Evolutionary conservation across 352 stramenopile genomes (phyloP).

Genomic region (Phytophthora sansomeana): DNA sequence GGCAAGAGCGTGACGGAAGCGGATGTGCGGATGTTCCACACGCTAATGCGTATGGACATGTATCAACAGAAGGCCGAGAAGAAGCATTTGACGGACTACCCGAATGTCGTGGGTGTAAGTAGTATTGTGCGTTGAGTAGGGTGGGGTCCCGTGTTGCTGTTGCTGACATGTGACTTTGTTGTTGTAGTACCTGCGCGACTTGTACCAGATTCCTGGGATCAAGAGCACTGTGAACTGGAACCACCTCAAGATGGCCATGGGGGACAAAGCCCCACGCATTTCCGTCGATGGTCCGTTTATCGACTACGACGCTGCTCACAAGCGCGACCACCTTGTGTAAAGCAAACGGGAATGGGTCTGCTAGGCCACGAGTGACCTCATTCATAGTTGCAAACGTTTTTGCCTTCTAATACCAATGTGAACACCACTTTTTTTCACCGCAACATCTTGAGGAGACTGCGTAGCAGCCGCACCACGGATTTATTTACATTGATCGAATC

Average conservation of each 20-base stretch:
- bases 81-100: conserved; percentile 53
- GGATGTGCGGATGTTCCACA: conserved; percentile 53
- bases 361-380: no score
- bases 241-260: conserved; percentile 91
- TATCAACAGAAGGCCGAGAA: conserved; percentile 37
- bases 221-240: conserved; percentile 79
- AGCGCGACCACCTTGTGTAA: conserved; percentile 26
- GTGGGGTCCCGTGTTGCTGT: neutral
- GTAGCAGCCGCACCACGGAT: no score
- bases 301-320: conserved; percentile 40
- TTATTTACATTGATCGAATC: no score
- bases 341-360: no score
- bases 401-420: no score
- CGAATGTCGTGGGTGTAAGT: conserved; percentile 50
- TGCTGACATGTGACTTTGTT: conserved; percentile 4
- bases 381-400: no score
- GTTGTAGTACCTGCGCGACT: conserved; percentile 48
- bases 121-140: neutral
- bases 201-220: conserved; percentile 87
- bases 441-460: no score
- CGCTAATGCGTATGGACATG: conserved; percentile 45
- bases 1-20: conserved; percentile 48
- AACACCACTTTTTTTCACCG: no score
- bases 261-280: conserved; percentile 74
- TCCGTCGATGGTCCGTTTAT: conserved; percentile 61